Evolutionary conservation across 2,329 filamentous ascomycete species (phyloP).

Genomic region (Arthrobotrys sphaeroides): DNA sequence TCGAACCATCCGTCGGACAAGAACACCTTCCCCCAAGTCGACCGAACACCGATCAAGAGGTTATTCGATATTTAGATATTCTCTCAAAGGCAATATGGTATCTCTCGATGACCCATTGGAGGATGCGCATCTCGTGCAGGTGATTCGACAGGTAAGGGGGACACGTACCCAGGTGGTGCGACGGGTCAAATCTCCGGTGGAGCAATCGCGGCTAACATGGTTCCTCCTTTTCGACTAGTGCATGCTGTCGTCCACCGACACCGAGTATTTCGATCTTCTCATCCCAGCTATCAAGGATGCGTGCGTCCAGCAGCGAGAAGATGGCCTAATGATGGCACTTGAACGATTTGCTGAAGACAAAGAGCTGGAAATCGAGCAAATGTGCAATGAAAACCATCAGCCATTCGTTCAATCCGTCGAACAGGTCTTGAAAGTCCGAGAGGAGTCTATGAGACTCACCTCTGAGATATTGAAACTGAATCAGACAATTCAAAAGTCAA

Average conservation of each 20-base stretch:
- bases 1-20: slow-evolving; percentile 37
- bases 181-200: neutral
- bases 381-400: slow-evolving; percentile 94
- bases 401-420: slow-evolving; percentile 95
- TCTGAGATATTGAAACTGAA: slow-evolving; percentile 91
- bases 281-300: slow-evolving; percentile 95
- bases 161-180: neutral
- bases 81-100: slow-evolving; percentile 56
- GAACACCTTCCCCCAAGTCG: slow-evolving; percentile 51
- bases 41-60: slow-evolving; percentile 64
- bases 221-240: slow-evolving; percentile 69
- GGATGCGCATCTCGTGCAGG: slow-evolving; percentile 40
- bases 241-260: slow-evolving; percentile 87
- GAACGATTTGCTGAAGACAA: slow-evolving; percentile 84
- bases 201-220: slow-evolving; percentile 44
- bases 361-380: slow-evolving; percentile 89
- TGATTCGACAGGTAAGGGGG: slow-evolving; percentile 56
- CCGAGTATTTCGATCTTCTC: slow-evolving; percentile 93
- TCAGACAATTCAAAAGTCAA: slow-evolving; percentile 92
- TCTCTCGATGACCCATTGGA: slow-evolving; percentile 32
- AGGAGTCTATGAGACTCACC: slow-evolving; percentile 87
- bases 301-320: slow-evolving; percentile 76
- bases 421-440: slow-evolving; percentile 88
- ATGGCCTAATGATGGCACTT: slow-evolving; percentile 78
- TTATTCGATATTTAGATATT: slow-evolving; percentile 67